Base-by-base conservation (phyloP, 2,329 filamentous ascomycete species). In the Stachybotrys chlorohalonatus region DNA sequence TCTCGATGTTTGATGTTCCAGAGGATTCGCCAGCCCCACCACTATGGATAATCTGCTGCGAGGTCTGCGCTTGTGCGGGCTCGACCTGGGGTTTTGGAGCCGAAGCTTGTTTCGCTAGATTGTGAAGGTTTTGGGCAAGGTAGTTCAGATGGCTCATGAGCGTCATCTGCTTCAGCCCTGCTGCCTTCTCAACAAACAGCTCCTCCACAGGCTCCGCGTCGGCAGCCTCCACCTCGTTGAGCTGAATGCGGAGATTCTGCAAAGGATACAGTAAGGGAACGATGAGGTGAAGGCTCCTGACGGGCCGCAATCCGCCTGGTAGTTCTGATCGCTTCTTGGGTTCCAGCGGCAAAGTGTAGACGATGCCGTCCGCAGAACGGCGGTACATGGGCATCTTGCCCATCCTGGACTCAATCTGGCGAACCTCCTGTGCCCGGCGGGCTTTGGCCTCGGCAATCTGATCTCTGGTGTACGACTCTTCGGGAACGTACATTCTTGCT, bases 91-190 rank as follows among this genome's bases (percentile, higher is more conserved):
- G 56, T 6, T 59, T 59, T 45, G 59, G 59, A 6, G 59, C 59
- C 46, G 74, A 60, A 2, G 72, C 73, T 52, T 83, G 78, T 62
- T 81, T 86, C 13, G 83, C 84, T 63, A 93, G 74, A 2, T 73
- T 69, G 62, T 89, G 83, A 58, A 92, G 78, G 61, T 89, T 89
- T 65, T 87, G 83, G 2, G 83, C 77, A 7, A 93, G 72, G 63
- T 86, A 89, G 65, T 93, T 93, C 61, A 93, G 68, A 61, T 89
- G 86, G 56, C 82, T 86, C 72, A 87, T 87, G 54, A 94, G 69
- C 9, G 79, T 85, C 72, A 85, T 75, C 47, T 84, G 76, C 46
- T 74, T 75, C 61, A 83, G 79, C 53, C 82, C 75, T 31, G 69
- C 70, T 15, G 80, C 78, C 66, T 80, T 84, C 55, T 79, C 69